Conservation (phyloP, 306 rosid genomes). For the Cucurbita argyrosperma region DNA sequence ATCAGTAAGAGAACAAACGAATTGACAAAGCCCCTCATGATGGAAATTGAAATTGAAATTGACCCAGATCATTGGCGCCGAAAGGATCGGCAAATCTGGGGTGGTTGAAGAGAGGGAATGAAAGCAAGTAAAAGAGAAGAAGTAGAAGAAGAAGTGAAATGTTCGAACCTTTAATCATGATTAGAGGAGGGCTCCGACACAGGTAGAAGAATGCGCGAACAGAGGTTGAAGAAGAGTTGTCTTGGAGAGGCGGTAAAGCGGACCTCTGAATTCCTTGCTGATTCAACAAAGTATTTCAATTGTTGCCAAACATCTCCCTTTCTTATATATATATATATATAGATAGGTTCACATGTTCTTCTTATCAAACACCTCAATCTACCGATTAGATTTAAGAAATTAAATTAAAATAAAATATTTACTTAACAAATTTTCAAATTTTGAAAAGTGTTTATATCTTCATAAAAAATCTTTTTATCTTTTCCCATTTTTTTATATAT, state of each 20-base stretch:
- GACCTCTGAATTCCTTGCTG: slow-evolving; percentile 5
- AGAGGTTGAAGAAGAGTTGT: slow-evolving; percentile 22
- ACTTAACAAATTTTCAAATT: too few relatives aligned
- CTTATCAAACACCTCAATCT: background rate
- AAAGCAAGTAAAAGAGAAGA: background rate
- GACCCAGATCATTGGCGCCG: background rate
- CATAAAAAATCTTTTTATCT: too few relatives aligned
- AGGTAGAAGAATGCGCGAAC: slow-evolving; percentile 21
- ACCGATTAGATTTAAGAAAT: too few relatives aligned
- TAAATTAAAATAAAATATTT: too few relatives aligned
- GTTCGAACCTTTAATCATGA: slow-evolving; percentile 64
- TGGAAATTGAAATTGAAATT: background rate
- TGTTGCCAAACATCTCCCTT: background rate
- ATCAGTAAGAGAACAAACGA: background rate
- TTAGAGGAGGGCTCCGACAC: slow-evolving; percentile 9
- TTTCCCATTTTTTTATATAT: too few relatives aligned
- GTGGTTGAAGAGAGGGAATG: background rate
- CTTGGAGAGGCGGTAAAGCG: slow-evolving; percentile 59
- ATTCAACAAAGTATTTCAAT: background rate
- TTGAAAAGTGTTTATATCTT: too few relatives aligned
- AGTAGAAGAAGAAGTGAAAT: slow-evolving; percentile 1
- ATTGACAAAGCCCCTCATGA: background rate
- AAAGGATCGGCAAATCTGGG: background rate
- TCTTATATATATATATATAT: background rate
- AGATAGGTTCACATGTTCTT: background rate